Conservation (phyloP, 2,329 filamentous ascomycete species). For the Colletotrichum sp. region DNA sequence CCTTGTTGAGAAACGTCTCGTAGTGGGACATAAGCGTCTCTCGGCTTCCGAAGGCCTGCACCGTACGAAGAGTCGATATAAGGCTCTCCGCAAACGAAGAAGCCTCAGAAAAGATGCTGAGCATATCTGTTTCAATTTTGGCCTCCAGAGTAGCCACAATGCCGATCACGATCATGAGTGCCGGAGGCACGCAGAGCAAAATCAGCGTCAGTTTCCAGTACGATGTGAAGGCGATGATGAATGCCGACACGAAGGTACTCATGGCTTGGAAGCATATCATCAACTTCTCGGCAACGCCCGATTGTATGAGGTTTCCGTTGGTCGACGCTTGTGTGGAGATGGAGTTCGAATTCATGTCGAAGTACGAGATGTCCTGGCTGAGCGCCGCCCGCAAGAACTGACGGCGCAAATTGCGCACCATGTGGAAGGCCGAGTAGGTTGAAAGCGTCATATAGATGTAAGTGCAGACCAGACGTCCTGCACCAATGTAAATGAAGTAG, state of each 20-base stretch:
- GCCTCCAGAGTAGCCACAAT: constrained; percentile 28
- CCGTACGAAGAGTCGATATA: constrained; percentile 5
- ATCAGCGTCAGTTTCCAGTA: constrained; percentile 51
- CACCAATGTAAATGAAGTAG: background rate
- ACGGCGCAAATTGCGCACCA: background rate
- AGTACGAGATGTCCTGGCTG: background rate
- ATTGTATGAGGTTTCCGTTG: constrained; percentile 45
- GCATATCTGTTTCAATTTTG: constrained; percentile 26
- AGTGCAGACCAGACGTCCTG: background rate
- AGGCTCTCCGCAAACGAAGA: constrained; percentile 30
- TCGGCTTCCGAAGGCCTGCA: constrained; percentile 18
- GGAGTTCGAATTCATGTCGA: constrained; percentile 35
- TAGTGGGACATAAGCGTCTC: constrained; percentile 13
- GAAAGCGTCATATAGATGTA: background rate
- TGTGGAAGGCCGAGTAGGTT: background rate
- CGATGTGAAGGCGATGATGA: constrained; percentile 41
- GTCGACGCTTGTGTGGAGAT: constrained; percentile 46
- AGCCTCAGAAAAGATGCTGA: constrained; percentile 29
- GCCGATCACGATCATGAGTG: constrained; percentile 17
- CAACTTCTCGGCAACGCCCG: constrained; percentile 44
- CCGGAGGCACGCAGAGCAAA: background rate
- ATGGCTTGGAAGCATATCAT: constrained; percentile 41
- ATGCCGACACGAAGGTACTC: constrained; percentile 40
- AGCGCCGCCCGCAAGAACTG: background rate
- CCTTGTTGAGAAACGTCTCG: background rate